These are phyloP conservation scores for Ramaria rubella DNA, from an alignment of 768 basidiomycete species.

Conservation along the genomic window DNA sequence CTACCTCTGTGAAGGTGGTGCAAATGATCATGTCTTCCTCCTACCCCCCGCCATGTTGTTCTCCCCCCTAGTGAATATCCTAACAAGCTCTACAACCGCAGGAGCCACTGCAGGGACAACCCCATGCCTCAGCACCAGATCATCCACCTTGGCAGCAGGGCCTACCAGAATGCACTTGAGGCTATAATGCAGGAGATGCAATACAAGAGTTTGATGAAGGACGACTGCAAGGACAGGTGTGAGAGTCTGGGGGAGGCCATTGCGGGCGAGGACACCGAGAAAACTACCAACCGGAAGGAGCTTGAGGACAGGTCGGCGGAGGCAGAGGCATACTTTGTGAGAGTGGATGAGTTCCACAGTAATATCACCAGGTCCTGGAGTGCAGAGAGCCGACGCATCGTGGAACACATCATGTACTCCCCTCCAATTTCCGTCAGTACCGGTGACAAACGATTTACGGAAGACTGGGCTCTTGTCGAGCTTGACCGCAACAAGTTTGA, in stretches of 20 bases:
- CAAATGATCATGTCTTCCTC: constrained; percentile 26
- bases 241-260: constrained; percentile 6
- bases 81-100: constrained; percentile 12
- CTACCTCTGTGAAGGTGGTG: constrained; percentile 26
- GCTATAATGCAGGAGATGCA: constrained; percentile 11
- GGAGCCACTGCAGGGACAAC: constrained; percentile 15
- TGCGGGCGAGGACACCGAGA: not conserved
- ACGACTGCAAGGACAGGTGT: constrained; percentile 19
- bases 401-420: constrained; percentile 26
- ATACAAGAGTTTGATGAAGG: not conserved
- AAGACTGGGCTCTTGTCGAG: constrained; percentile 24
- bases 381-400: constrained; percentile 15
- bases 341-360: constrained; percentile 13
- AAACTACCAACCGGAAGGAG: not conserved
- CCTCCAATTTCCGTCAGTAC: constrained; percentile 21
- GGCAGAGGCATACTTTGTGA: constrained; percentile 11
- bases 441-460: constrained; percentile 18
- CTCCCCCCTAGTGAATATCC: constrained; percentile 21
- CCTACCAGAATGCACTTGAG: constrained; percentile 18
- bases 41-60: constrained; percentile 30
- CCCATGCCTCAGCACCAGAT: constrained; percentile 13
- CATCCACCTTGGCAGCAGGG: constrained; percentile 2
- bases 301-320: not conserved
- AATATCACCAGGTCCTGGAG: constrained; percentile 23
- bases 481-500: constrained; percentile 22